Conservation (phyloP, 2,329 filamentous ascomycete genomes). For the Phialemoniopsis sp. region DNA sequence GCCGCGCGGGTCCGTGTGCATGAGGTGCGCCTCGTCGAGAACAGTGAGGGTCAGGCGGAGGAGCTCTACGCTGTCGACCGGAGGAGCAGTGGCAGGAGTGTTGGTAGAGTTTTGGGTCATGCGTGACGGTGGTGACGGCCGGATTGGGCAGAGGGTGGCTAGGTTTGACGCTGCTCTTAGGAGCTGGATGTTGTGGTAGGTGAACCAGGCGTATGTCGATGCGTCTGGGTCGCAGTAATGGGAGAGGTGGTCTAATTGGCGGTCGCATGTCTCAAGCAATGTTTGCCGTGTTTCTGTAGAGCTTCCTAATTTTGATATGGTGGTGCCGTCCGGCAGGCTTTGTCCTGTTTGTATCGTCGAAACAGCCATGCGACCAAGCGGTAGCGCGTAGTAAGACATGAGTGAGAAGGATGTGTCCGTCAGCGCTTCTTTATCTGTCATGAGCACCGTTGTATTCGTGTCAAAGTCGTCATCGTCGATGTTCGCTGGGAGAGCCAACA, state of each 20-base stretch:
- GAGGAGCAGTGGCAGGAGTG: constrained; percentile 1
- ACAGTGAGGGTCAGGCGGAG: constrained; percentile 4
- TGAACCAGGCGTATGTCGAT: constrained; percentile 21
- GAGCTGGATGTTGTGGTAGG: constrained; percentile 17
- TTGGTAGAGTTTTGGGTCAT: too few relatives aligned
- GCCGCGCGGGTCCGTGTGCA: constrained; percentile 20
- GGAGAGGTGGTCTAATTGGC: constrained; percentile 11
- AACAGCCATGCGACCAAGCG: constrained; percentile 12
- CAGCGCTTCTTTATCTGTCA: constrained; percentile 13
- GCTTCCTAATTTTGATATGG: too few relatives aligned
- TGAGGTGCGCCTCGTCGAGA: constrained; percentile 17
- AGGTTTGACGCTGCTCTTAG: constrained; percentile 8
- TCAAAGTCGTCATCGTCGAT: constrained; percentile 21
- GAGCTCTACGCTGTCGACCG: constrained; percentile 1
- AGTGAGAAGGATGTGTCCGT: constrained; percentile 22
- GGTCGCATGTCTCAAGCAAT: constrained; percentile 8
- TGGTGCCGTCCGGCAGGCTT: background rate
- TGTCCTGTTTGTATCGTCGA: constrained; percentile 2
- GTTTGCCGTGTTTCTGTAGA: too few relatives aligned
- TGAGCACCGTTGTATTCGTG: constrained; percentile 4
- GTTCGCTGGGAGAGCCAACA: constrained; percentile 9
- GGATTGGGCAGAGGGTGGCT: constrained; percentile 8
- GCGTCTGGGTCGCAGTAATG: constrained; percentile 21
- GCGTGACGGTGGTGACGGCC: background rate
- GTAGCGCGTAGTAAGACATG: constrained; percentile 17